Percentiles rank a stretch among this genome's conserved stretches.
These are phyloP conservation scores for Drechslerella coelobrocha DNA, from an alignment of 2,329 filamentous ascomycete genomes.

Conservation along the genomic window DNA sequence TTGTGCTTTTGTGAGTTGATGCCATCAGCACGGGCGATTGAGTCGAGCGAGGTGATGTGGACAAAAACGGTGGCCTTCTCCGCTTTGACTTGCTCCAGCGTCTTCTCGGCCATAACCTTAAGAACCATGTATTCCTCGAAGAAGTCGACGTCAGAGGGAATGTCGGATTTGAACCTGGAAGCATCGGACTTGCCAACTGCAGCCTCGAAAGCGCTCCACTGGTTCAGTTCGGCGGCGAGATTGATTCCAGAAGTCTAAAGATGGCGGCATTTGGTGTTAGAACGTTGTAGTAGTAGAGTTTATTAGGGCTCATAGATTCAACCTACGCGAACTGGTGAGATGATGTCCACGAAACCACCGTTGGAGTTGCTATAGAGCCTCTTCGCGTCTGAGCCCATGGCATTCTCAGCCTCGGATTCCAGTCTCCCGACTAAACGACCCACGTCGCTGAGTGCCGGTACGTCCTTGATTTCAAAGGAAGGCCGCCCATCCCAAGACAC, in stretches of 20 bases:
- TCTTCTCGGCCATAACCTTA: constrained; percentile 44
- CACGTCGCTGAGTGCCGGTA: constrained; percentile 27
- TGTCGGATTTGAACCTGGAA: constrained; percentile 35
- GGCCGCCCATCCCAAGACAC: constrained; percentile 30
- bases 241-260: constrained; percentile 28
- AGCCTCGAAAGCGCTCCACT: constrained; percentile 41
- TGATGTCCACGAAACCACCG: constrained; percentile 36
- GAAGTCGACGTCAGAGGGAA: constrained; percentile 26
- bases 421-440: constrained; percentile 30
- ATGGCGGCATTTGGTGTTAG: neutral
- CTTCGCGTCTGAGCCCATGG: constrained; percentile 29
- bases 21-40: constrained; percentile 43
- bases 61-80: constrained; percentile 46
- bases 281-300: neutral
- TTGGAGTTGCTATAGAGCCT: constrained; percentile 44
- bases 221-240: constrained; percentile 24
- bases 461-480: constrained; percentile 33
- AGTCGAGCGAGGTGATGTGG: constrained; percentile 44
- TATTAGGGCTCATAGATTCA: neutral
- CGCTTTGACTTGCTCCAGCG: constrained; percentile 34
- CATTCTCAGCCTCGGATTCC: constrained; percentile 35
- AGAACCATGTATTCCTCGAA: constrained; percentile 51
- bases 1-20: constrained; percentile 48
- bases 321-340: constrained; percentile 41
- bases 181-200: constrained; percentile 42